These are phyloP conservation scores for Wickerhamiella shivajii DNA, from an alignment of 805 yeast species.

Conservation along the genomic window DNA sequence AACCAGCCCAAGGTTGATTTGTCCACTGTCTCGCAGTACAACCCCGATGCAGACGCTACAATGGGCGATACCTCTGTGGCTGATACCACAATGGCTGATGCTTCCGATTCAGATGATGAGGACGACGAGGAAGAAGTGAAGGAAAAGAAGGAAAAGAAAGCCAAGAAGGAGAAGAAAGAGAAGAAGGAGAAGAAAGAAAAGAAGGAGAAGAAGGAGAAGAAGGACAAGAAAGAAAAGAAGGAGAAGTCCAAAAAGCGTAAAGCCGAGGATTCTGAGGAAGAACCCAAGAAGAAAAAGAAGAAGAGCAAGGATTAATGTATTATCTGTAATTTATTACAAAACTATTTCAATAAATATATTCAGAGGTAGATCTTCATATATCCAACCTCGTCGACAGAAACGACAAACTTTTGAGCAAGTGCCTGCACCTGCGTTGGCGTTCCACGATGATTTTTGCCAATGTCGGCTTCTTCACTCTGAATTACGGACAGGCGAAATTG, in stretches of 20 bases:
- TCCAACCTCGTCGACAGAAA: conserved; percentile 58
- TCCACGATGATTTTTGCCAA: conserved; percentile 36
- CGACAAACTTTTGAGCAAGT: conserved; percentile 38
- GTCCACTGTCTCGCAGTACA: conserved; percentile 74
- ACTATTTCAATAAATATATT: neutral
- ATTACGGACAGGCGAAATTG: conserved; percentile 26
- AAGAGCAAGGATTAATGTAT: conserved; percentile 8
- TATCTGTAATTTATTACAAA: conserved; percentile 8
- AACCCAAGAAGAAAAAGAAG: conserved; percentile 6
- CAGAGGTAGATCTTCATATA: conserved; percentile 35
- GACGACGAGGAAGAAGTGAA: conserved; percentile 5
- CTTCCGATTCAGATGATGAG: conserved; percentile 4
- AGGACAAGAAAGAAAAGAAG: conserved; percentile 14
- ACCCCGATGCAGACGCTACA: conserved; percentile 87
- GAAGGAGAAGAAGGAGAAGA: conserved; percentile 15
- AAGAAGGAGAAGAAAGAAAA: conserved; percentile 16
- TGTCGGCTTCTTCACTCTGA: conserved; percentile 31
- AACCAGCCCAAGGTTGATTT: conserved; percentile 79
- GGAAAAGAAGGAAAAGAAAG: conserved; percentile 14
- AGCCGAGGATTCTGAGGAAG: conserved; percentile 13
- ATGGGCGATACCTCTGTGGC: conserved; percentile 25
- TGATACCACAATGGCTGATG: conserved; percentile 1
- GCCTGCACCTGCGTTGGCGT: conserved; percentile 35
- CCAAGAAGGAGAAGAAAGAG: conserved; percentile 13
- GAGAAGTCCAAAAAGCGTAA: conserved; percentile 14